Conservation (phyloP, 805 yeast genomes). For the Cyberlindnera xylosilytica region DNA sequence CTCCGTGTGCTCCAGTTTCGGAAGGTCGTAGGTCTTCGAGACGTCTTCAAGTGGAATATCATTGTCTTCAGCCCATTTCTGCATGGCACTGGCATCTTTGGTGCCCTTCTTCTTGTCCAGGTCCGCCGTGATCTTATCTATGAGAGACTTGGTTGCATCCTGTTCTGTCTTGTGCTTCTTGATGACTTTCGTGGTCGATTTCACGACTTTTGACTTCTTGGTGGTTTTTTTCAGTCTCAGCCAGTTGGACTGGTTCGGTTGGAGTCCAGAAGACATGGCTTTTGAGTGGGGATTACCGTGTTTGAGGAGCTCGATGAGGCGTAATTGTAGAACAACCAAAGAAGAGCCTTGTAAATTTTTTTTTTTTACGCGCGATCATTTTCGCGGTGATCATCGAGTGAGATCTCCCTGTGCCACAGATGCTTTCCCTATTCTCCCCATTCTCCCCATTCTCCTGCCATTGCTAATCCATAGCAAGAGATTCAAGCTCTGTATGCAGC, state of each 20-base stretch:
- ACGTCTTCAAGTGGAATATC: constrained; percentile 26
- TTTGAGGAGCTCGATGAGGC: no score
- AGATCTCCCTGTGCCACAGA: no score
- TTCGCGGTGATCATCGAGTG: no score
- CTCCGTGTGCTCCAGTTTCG: constrained; percentile 9
- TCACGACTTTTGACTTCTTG: constrained; percentile 9
- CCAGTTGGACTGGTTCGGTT: constrained; percentile 22
- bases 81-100: constrained; percentile 5
- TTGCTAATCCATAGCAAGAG: no score
- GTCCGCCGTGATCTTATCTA: constrained; percentile 15
- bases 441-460: no score
- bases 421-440: no score
- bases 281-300: no score
- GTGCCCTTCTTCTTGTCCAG: constrained; percentile 13
- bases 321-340: no score
- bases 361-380: no score
- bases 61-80: constrained; percentile 28
- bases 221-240: constrained; percentile 18
- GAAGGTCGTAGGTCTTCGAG: constrained; percentile 21
- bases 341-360: no score
- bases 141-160: constrained; percentile 16
- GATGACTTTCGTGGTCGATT: constrained; percentile 9
- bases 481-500: no score
- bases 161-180: constrained; percentile 3
- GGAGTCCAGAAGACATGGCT: constrained; percentile 11